phyloP scores from a whole-genome alignment of 257 asterid species.

The Scutellaria barbata region DNA sequence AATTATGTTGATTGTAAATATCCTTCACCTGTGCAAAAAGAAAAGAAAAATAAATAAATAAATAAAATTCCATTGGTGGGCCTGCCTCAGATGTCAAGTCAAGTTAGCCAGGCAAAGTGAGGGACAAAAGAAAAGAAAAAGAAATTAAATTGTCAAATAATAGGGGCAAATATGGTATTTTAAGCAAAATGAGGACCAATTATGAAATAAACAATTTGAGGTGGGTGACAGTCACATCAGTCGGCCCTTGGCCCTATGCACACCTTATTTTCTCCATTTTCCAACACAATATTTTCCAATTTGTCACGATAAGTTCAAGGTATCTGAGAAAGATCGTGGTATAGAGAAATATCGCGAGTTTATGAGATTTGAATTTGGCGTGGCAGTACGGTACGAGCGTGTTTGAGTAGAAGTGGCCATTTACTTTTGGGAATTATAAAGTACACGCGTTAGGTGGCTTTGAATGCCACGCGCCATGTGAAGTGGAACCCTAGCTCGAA shows the following conservation, averaged over 20 bases:
- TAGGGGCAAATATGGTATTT: slow-evolving; percentile 33
- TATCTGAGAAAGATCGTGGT: not conserved
- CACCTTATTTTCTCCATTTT: slow-evolving; percentile 34
- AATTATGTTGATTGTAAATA: not conserved
- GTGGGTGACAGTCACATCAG: slow-evolving; percentile 52
- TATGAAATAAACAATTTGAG: slow-evolving; percentile 16
- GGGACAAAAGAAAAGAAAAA: not conserved
- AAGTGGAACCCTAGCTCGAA: not conserved
- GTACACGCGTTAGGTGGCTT: slow-evolving; percentile 9
- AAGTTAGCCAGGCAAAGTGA: not conserved
- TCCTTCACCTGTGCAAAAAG: not conserved
- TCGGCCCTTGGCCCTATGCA: slow-evolving; percentile 37
- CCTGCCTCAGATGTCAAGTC: not conserved
- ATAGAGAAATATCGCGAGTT: not conserved
- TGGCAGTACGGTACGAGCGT: slow-evolving; percentile 6
- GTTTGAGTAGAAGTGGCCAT: not conserved
- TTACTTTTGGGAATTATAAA: not conserved
- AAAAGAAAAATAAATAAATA: not conserved
- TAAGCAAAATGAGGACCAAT: slow-evolving; percentile 24
- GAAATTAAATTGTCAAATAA: not conserved
- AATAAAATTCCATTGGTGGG: slow-evolving; percentile 8
- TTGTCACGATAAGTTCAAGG: not conserved
- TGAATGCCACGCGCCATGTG: not conserved
- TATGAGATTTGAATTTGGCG: not conserved
- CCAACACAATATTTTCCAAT: slow-evolving; percentile 32